Base-by-base conservation (phyloP, 352 stramenopile genomes). In the Halophytophthora polymorphica region DNA sequence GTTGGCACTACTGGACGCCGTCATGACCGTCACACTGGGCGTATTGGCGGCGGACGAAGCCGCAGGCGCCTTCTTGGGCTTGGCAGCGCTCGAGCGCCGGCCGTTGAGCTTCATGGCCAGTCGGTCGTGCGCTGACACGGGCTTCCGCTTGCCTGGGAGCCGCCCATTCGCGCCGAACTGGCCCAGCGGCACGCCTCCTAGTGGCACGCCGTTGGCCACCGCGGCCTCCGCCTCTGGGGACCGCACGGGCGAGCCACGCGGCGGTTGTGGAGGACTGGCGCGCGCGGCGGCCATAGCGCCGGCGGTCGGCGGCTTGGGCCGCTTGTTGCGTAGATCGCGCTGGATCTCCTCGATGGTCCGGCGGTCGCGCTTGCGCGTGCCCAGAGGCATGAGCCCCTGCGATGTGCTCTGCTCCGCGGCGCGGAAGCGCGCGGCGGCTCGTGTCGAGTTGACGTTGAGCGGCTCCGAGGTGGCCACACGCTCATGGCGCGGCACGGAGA, bases 331-430 rank as follows among this genome's bases (percentile, higher is more conserved):
- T 18, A 94, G 52, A 49, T 94, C 84, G 45, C 80, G 66, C 50
- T 94, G 84, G 47, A 94, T 94, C 56, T 94, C 79, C 41, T 94
- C 84, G 50, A 94, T 94, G n/a, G 84, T 91, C 18, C 84, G 81
- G 50, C 84, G 79, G 44, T 94, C 84, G 39, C 84, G 66, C 54
- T 93, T 94, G 58, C 86, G 87, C 14, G 84, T 94, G 38, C 80
- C 80, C 8, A 94, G 62, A n/a, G 84, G 66, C 73, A 90, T 90
- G 58, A 94, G 58, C 6, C 62, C 70, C 29, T 73, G 60, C 2
- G 64, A 55, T 22, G 76, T 69, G 47, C 69, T 77, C 41, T 86
- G 57, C 56, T 79, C 73, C 2, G 60, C 41, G 37, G 64, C 64
- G 43, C 80, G 79, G 44, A 92, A 90, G 23, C 83, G 76, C 28